These are phyloP conservation scores for Annulohypoxylon truncatum DNA, from an alignment of 2,329 filamentous ascomycete species.

Conservation along the genomic window DNA sequence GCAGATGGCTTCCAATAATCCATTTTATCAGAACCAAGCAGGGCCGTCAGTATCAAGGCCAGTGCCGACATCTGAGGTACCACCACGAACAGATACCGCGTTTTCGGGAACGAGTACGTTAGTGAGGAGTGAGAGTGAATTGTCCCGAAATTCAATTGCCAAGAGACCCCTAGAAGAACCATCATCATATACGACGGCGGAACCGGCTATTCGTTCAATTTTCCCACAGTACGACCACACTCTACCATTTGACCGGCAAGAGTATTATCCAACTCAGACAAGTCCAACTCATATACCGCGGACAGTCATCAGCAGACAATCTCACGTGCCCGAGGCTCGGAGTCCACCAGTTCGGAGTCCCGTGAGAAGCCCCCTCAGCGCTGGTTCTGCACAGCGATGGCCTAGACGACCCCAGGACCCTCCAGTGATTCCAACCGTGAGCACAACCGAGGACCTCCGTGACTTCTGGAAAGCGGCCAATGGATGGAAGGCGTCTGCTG, in stretches of 20 bases:
- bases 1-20: constrained; percentile 44
- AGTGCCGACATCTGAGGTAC: constrained; percentile 56
- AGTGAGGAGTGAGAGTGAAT: constrained; percentile 61
- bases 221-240: constrained; percentile 80
- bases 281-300: constrained; percentile 73
- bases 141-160: constrained; percentile 67
- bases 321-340: constrained; percentile 62
- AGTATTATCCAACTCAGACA: constrained; percentile 75
- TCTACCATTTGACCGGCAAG: constrained; percentile 73
- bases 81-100: constrained; percentile 61
- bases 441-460: constrained; percentile 70
- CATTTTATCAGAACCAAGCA: constrained; percentile 45
- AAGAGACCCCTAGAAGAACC: constrained; percentile 61
- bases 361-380: constrained; percentile 50
- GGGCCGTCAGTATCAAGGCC: constrained; percentile 53
- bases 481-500: constrained; percentile 72
- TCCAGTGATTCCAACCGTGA: constrained; percentile 61
- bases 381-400: constrained; percentile 47
- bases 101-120: constrained; percentile 64
- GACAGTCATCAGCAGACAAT: constrained; percentile 72
- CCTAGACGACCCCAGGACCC: constrained; percentile 55
- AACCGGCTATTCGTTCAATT: constrained; percentile 72
- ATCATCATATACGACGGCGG: constrained; percentile 31
- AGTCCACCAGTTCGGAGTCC: constrained; percentile 49
- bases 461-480: constrained; percentile 76